These are phyloP conservation scores for Dactylellina haptotyla DNA, from an alignment of 2,329 filamentous ascomycete genomes.

Conservation along the genomic window DNA sequence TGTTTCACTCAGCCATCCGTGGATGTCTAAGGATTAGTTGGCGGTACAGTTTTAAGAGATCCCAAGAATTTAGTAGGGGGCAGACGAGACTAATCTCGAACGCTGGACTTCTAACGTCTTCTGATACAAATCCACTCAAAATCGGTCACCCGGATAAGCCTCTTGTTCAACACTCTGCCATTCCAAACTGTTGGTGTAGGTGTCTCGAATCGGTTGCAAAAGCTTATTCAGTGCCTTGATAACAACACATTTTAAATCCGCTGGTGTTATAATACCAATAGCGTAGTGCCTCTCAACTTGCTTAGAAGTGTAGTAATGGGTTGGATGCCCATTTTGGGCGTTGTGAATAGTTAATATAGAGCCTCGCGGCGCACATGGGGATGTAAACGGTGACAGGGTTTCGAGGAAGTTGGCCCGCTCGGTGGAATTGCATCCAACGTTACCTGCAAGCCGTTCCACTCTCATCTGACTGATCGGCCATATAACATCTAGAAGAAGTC, in stretches of 20 bases:
- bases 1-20: too few relatives aligned
- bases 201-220: conserved; percentile 2
- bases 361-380: background rate
- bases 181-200: conserved; percentile 10
- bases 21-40: too few relatives aligned
- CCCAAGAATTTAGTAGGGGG: too few relatives aligned
- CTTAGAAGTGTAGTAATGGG: conserved; percentile 11
- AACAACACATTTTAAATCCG: conserved; percentile 20
- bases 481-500: conserved; percentile 35
- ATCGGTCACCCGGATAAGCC: background rate
- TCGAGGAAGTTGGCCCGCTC: background rate
- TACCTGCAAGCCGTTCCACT: conserved; percentile 12
- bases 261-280: background rate
- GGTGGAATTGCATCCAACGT: conserved; percentile 16
- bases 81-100: too few relatives aligned
- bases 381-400: background rate
- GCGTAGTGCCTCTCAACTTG: conserved; percentile 30
- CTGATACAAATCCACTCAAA: too few relatives aligned
- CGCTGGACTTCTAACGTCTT: too few relatives aligned
- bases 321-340: background rate
- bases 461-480: conserved; percentile 45
- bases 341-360: conserved; percentile 17
- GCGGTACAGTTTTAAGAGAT: too few relatives aligned
- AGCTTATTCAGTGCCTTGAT: conserved; percentile 6
- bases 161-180: conserved; percentile 6